phyloP scores from a whole-genome alignment of 768 basidiomycete genomes.

The Chlorophyllum brunneum region DNA sequence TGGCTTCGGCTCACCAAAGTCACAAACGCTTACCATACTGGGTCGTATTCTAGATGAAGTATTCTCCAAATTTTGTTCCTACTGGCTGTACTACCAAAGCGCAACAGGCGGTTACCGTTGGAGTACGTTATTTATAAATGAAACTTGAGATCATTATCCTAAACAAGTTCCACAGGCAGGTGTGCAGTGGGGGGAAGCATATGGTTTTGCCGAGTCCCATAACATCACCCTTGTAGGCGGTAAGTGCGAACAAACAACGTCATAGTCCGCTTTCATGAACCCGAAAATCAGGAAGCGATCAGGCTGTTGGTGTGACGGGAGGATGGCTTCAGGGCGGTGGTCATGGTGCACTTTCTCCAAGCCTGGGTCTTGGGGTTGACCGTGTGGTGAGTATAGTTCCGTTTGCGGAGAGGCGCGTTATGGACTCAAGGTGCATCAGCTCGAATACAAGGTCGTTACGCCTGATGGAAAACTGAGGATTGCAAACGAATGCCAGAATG shows the following conservation, averaged over 20 bases:
- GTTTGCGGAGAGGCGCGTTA: background rate
- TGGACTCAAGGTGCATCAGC: constrained; percentile 2
- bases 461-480: constrained; percentile 38
- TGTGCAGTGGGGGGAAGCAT: constrained; percentile 40
- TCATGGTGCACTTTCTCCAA: constrained; percentile 39
- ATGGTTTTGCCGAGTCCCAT: constrained; percentile 38
- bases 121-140: constrained; percentile 24
- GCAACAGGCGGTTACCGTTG: constrained; percentile 29
- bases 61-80: constrained; percentile 29
- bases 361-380: constrained; percentile 44
- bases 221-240: constrained; percentile 45
- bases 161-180: constrained; percentile 31
- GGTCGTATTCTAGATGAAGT: constrained; percentile 31
- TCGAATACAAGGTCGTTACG: constrained; percentile 33
- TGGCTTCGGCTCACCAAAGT: background rate
- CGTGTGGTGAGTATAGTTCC: constrained; percentile 30
- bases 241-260: constrained; percentile 2
- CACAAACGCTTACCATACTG: background rate
- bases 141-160: background rate
- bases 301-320: constrained; percentile 37
- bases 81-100: constrained; percentile 26
- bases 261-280: too few relatives aligned
- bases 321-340: constrained; percentile 46
- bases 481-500: constrained; percentile 38
- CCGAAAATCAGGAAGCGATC: constrained; percentile 28